Evolutionary conservation across 2,329 filamentous ascomycete genomes (phyloP).

Genomic region (Cladosporium sphaerospermum): DNA sequence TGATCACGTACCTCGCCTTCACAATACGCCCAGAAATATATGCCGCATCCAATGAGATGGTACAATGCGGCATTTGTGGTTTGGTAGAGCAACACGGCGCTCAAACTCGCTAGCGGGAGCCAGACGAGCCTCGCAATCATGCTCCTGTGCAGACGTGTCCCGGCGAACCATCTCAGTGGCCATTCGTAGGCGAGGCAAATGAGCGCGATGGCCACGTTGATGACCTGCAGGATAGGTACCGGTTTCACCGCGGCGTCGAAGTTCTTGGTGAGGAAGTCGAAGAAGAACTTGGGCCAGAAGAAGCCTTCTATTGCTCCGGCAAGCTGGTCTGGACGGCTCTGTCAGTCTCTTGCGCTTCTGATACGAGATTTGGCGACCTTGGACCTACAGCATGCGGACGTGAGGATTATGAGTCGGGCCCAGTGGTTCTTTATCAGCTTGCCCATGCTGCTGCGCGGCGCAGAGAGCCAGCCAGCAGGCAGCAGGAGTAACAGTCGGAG

Average conservation of each 20-base stretch:
- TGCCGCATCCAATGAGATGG: conserved; percentile 74
- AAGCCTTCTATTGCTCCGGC: conserved; percentile 76
- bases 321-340: conserved; percentile 64
- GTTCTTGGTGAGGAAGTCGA: conserved; percentile 89
- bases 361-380: not conserved
- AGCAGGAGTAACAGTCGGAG: conserved; percentile 2
- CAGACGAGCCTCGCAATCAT: conserved; percentile 79
- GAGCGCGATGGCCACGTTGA: conserved; percentile 80
- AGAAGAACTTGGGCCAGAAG: conserved; percentile 99
- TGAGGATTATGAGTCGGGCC: conserved; percentile 88
- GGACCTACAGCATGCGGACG: conserved; percentile 66
- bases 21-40: conserved; percentile 96
- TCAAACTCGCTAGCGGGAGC: conserved; percentile 70
- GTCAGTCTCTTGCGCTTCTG: not conserved
- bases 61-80: conserved; percentile 88
- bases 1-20: conserved; percentile 77
- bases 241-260: conserved; percentile 82
- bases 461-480: not conserved
- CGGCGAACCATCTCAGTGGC: conserved; percentile 73
- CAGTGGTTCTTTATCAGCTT: conserved; percentile 99
- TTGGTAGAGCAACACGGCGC: conserved; percentile 78
- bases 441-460: conserved; percentile 59
- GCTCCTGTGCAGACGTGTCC: conserved; percentile 72
- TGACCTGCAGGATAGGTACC: conserved; percentile 77
- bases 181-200: conserved; percentile 82